A percentile compares a stretch with the other conserved stretches of the same genome.
These are phyloP conservation scores for Nakazawaea wyomingensis DNA, from an alignment of 805 yeast species.

Conservation along the genomic window DNA sequence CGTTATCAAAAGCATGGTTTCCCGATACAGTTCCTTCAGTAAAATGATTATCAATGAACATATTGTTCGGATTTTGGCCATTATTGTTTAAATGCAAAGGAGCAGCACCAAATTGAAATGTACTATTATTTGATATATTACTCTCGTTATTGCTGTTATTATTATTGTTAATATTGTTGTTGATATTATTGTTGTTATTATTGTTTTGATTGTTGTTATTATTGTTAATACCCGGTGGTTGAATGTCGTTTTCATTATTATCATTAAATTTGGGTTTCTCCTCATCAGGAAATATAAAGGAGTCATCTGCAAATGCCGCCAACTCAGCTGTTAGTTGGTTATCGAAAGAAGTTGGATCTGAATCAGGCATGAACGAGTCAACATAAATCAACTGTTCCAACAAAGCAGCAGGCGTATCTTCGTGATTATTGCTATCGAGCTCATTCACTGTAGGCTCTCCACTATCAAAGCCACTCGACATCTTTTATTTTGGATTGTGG, in stretches of 20 bases:
- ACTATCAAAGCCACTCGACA: neutral
- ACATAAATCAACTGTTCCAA: conserved; percentile 77
- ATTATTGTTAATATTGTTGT: conserved; percentile 6
- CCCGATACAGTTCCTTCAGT: neutral
- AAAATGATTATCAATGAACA: conserved; percentile 27
- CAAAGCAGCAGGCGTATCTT: conserved; percentile 38
- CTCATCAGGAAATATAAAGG: conserved; percentile 78
- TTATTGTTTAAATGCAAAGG: conserved; percentile 8
- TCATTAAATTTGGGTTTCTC: conserved; percentile 47
- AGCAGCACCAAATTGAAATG: neutral
- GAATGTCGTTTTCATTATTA: conserved; percentile 17
- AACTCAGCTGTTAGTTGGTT: conserved; percentile 58
- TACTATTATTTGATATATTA: neutral
- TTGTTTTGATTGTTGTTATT: conserved; percentile 2
- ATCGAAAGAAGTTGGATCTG: conserved; percentile 34
- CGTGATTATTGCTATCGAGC: conserved; percentile 1
- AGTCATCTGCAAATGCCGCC: conserved; percentile 79
- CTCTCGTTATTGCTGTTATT: neutral
- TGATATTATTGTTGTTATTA: conserved; percentile 1
- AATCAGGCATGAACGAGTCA: conserved; percentile 64
- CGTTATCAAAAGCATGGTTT: no score
- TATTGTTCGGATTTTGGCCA: conserved; percentile 6
- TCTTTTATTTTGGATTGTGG: neutral
- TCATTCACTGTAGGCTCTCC: neutral
- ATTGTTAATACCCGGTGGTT: conserved; percentile 4